Evolutionary conservation across 78 protist genomes (phyloP).

Genomic region (Dictyostelium purpureum): DNA sequence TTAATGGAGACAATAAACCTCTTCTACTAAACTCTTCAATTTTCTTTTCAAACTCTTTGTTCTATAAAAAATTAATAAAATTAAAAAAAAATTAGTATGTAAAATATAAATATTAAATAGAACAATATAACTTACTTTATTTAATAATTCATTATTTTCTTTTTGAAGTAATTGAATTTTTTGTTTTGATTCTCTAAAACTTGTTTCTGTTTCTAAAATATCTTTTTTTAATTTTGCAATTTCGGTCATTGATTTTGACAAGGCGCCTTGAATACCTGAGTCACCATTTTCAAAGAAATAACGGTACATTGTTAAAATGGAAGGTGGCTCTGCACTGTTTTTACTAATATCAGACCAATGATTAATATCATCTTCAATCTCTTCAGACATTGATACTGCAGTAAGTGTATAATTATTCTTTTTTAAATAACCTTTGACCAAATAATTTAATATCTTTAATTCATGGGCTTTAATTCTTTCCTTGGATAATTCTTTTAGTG

Average conservation of each 20-base stretch:
- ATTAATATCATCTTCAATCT: slow-evolving; percentile 31
- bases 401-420: slow-evolving; percentile 38
- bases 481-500: slow-evolving; percentile 20
- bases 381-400: slow-evolving; percentile 61
- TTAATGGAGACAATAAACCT: slow-evolving; percentile 8
- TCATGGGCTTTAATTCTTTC: slow-evolving; percentile 64
- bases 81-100: neutral
- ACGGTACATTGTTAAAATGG: slow-evolving; percentile 52
- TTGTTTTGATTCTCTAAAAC: slow-evolving; percentile 47
- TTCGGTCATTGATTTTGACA: slow-evolving; percentile 60
- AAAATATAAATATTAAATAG: neutral
- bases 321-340: slow-evolving; percentile 51
- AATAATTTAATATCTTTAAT: slow-evolving; percentile 25
- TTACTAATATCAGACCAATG: slow-evolving; percentile 33
- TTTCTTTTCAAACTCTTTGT: slow-evolving; percentile 18
- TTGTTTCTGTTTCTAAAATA: slow-evolving; percentile 23
- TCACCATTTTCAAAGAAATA: slow-evolving; percentile 77
- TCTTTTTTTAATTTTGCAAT: slow-evolving; percentile 67
- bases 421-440: slow-evolving; percentile 22
- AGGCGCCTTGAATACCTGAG: slow-evolving; percentile 61
- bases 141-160: slow-evolving; percentile 15
- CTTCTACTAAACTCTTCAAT: slow-evolving; percentile 28
- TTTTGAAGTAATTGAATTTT: neutral
- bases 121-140: neutral
- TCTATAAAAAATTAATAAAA: neutral